Evolutionary conservation across 371 early-diverging fungal species (phyloP).

Genomic region (Fennellomyces sp.): DNA sequence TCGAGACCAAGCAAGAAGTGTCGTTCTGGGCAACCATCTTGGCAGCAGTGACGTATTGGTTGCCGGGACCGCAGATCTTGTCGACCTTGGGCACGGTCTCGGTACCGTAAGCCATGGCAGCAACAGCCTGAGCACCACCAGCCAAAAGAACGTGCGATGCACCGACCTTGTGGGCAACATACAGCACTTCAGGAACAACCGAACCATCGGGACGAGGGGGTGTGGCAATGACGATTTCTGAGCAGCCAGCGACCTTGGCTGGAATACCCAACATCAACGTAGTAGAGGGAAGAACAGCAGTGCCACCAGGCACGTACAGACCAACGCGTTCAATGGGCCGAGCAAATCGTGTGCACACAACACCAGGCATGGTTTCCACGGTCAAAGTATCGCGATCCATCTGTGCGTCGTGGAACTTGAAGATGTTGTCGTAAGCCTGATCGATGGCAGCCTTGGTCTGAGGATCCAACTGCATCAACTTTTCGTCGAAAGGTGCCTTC

Average conservation of each 20-base stretch:
- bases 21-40: conserved; percentile 97
- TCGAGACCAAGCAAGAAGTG: conserved; percentile 87
- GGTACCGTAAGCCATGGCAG: conserved; percentile 97
- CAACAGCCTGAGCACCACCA: conserved; percentile 99
- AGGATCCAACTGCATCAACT: conserved; percentile 69
- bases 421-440: conserved; percentile 91
- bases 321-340: conserved; percentile 97
- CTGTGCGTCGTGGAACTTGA: conserved; percentile 94
- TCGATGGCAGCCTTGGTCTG: conserved; percentile 87
- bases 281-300: conserved; percentile 94
- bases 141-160: conserved; percentile 90
- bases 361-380: conserved; percentile 98
- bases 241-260: conserved; percentile 96
- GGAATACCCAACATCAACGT: conserved; percentile 97
- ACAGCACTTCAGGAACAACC: conserved; percentile 93
- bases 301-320: conserved; percentile 97
- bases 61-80: conserved; percentile 99
- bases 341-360: conserved; percentile 88
- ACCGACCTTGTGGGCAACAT: conserved; percentile 97
- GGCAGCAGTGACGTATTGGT: conserved; percentile 98
- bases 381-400: conserved; percentile 67
- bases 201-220: conserved; percentile 93
- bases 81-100: conserved; percentile 96
- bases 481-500: conserved; percentile 82
- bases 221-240: conserved; percentile 94